phyloP scores from a whole-genome alignment of 345 rosid genomes.

The Angophora floribunda region DNA sequence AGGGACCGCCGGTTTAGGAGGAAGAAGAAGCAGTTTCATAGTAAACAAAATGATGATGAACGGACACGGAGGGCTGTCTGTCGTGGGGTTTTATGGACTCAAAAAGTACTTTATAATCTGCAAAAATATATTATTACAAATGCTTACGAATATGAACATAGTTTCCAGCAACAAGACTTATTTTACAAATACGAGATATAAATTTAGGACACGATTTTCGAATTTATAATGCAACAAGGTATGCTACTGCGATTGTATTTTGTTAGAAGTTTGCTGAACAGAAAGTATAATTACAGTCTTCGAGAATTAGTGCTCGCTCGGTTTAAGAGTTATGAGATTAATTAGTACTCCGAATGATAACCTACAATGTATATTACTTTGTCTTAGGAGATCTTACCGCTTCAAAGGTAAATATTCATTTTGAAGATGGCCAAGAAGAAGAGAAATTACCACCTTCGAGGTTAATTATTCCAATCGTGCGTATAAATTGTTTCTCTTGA shows the following conservation, averaged over 20 bases:
- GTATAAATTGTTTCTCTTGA: background rate
- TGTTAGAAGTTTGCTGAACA: background rate
- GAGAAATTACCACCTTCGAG: background rate
- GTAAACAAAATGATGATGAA: background rate
- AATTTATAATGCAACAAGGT: background rate
- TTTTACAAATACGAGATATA: background rate
- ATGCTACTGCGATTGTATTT: background rate
- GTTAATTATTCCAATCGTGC: background rate
- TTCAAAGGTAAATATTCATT: no score
- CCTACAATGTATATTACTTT: background rate
- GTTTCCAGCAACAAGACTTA: background rate
- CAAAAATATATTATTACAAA: background rate
- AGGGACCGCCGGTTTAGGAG: background rate
- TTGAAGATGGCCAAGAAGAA: no score
- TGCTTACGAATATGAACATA: background rate
- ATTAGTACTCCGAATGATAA: background rate
- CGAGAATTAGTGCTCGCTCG: rapidly evolving
- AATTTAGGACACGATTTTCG: background rate
- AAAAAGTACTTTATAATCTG: background rate
- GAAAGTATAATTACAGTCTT: background rate
- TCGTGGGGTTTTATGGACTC: background rate
- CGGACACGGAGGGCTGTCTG: background rate
- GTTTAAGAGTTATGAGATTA: background rate
- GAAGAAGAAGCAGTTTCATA: background rate
- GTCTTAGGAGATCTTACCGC: background rate